Conservation (phyloP, 192 early-diverging fungal species). For the Cladochytrium replicatum region DNA sequence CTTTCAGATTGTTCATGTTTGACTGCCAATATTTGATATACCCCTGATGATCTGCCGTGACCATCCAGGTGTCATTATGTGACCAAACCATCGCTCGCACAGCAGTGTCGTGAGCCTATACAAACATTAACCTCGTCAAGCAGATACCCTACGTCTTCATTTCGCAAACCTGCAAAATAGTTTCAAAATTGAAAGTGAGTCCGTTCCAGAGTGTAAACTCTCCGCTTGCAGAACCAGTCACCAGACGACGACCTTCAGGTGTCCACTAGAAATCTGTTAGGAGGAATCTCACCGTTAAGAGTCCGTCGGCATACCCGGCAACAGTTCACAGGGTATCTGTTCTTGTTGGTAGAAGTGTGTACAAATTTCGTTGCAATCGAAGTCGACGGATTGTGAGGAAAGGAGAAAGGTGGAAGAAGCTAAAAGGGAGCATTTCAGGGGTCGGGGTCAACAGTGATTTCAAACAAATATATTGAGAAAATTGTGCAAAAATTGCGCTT, state of each 20-base stretch:
- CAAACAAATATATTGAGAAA: conserved; percentile 1
- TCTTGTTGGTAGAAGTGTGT: conserved; percentile 90
- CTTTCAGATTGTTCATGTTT: conserved; percentile 89
- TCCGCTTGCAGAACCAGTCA: conserved; percentile 86
- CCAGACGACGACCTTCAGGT: conserved; percentile 86
- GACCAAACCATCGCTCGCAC: conserved; percentile 95
- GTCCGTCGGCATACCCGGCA: conserved; percentile 49
- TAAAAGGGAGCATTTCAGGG: conserved; percentile 20
- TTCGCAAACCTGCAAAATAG: conserved; percentile 83
- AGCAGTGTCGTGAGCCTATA: conserved; percentile 82
- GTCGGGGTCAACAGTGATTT: conserved; percentile 17
- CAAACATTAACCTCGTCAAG: conserved; percentile 2
- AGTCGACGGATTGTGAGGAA: conserved; percentile 56
- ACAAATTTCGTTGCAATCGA: conserved; percentile 78
- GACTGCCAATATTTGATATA: conserved; percentile 97
- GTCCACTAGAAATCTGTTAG: conserved; percentile 62
- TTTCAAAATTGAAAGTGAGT: conserved; percentile 96
- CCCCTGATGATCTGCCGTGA: conserved; percentile 84
- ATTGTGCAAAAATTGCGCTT: conserved; percentile 5
- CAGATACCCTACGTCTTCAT: too few relatives aligned
- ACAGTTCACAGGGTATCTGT: conserved; percentile 82
- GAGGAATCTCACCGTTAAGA: neutral
- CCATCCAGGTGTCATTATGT: conserved; percentile 90
- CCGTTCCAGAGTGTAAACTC: conserved; percentile 98
- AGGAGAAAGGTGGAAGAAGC: conserved; percentile 61